Conservation (phyloP, 768 basidiomycete species). For the Coprinopsis strossmayeri region DNA sequence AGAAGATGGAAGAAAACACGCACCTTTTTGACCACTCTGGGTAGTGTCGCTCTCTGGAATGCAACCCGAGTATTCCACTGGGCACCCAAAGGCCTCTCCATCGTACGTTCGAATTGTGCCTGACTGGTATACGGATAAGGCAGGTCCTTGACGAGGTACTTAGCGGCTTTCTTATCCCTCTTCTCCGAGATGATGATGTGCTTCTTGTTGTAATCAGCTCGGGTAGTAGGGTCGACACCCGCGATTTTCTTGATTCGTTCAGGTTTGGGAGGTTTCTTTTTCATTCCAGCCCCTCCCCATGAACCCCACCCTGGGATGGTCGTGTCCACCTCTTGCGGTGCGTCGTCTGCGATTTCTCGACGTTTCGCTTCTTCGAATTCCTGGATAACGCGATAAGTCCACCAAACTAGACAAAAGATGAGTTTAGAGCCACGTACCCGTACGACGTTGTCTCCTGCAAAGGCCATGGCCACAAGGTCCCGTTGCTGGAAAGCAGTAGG, state of each 20-base stretch:
- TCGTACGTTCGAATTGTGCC: conserved; percentile 84
- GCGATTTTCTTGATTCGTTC: conserved; percentile 76
- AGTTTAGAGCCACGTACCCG: conserved; percentile 43
- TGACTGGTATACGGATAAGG: conserved; percentile 93
- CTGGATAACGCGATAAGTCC: conserved; percentile 28
- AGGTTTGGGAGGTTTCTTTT: conserved; percentile 53
- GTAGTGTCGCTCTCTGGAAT: conserved; percentile 80
- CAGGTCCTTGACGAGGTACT: conserved; percentile 86
- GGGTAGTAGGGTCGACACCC: conserved; percentile 71
- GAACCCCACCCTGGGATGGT: conserved; percentile 95
- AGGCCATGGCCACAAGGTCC: conserved; percentile 89
- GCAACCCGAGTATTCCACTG: conserved; percentile 92
- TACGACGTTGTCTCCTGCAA: conserved; percentile 95
- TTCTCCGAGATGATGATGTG: conserved; percentile 96
- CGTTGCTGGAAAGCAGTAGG: conserved; percentile 79
- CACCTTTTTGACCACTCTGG: conserved; percentile 77
- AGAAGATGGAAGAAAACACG: background rate
- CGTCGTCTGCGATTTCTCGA: conserved; percentile 78
- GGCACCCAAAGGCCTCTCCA: conserved; percentile 74
- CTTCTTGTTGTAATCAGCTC: conserved; percentile 78
- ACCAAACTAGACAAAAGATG: background rate
- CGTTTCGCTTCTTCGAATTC: conserved; percentile 84
- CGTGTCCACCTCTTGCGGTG: conserved; percentile 81
- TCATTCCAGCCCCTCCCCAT: conserved; percentile 82
- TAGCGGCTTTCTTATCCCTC: conserved; percentile 87